These are phyloP conservation scores for Magnolia kwangsiensis DNA, from an alignment of 164 flowering plant species.

Conservation along the genomic window DNA sequence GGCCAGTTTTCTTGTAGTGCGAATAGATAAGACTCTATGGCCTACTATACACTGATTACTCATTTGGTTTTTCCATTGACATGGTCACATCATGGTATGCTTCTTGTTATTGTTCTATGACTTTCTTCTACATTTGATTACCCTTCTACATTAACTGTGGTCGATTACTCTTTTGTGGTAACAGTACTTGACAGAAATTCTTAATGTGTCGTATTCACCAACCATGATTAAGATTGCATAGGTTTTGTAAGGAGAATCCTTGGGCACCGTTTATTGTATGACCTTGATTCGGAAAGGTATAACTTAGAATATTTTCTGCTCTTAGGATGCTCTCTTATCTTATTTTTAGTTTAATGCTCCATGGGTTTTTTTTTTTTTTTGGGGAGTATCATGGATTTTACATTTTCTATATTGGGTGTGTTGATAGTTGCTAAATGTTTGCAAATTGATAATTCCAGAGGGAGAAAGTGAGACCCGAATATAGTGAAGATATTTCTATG, in stretches of 20 bases:
- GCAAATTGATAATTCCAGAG: constrained; percentile 45
- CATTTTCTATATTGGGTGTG: background rate
- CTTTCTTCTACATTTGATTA: background rate
- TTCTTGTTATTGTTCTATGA: background rate
- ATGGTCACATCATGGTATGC: constrained; percentile 85
- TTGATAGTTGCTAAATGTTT: background rate
- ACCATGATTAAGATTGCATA: constrained; percentile 74
- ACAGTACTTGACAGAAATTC: too few relatives aligned
- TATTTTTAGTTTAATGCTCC: too few relatives aligned
- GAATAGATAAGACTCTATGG: constrained; percentile 84
- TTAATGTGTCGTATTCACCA: background rate
- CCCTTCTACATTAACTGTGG: background rate
- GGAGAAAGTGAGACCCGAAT: constrained; percentile 59
- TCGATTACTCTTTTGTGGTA: background rate
- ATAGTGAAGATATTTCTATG: constrained; percentile 72
- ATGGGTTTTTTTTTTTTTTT: too few relatives aligned
- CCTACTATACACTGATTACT: constrained; percentile 67
- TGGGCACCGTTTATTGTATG: constrained; percentile 87
- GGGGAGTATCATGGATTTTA: too few relatives aligned
- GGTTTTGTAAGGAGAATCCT: constrained; percentile 93
- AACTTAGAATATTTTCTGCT: too few relatives aligned
- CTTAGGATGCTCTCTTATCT: too few relatives aligned
- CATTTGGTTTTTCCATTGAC: constrained; percentile 91
- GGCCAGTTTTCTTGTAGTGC: too few relatives aligned
- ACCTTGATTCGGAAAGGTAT: constrained; percentile 94